Base-by-base conservation (phyloP, 2,329 filamentous ascomycete species). In the Calonectria crousiana region DNA sequence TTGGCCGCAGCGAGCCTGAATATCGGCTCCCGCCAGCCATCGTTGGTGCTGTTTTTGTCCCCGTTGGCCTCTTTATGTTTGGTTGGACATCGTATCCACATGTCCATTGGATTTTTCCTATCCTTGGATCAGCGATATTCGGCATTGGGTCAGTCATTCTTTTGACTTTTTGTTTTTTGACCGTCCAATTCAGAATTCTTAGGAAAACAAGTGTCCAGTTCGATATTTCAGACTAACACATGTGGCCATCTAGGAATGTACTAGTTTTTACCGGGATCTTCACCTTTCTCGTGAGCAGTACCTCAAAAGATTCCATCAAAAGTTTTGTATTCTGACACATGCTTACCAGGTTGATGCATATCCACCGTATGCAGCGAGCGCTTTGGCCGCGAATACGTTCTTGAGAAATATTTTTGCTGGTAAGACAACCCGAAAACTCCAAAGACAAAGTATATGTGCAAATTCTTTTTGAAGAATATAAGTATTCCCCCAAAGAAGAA, bases 51-150 rank as follows among this genome's bases (percentile, higher is more conserved):
- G 84, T 95, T 56, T 84, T 98, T 14, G 95, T 97, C 44, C 95
- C 95, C 6, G 87, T 94, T 72, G 95, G 95, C 8, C 85, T 98
- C 16, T 98, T 98, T 84, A 94, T 94, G 85, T 98, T 98, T 85
- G 95, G 92, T 10, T 98, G 95, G 94, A 95, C 94, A 6, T 93
- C 94, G 18, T 96, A 93, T 83, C 84, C 92, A 2, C 89, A 84
- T 78, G 90, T 98, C 64, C 93, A 95, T 84, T 96, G 92, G 92
- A 93, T 95, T 23, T 9, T 28, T 16, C 56, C 56, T 18, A 60
- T 60, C 4, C 23, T 60, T 18, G 56, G 56, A 16, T 60, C 56
- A 16, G n/a, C 56, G 4, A 41, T 60, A 10, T 60, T 60, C 16
- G 56, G 56, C 13, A 28, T 16, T 28, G 56, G 56, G 56, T 60